Percentiles rank a stretch among this genome's conserved stretches.
Evolutionary conservation across 306 rosid species (phyloP).

Genomic region (Amphicarpaea edgeworthii): DNA sequence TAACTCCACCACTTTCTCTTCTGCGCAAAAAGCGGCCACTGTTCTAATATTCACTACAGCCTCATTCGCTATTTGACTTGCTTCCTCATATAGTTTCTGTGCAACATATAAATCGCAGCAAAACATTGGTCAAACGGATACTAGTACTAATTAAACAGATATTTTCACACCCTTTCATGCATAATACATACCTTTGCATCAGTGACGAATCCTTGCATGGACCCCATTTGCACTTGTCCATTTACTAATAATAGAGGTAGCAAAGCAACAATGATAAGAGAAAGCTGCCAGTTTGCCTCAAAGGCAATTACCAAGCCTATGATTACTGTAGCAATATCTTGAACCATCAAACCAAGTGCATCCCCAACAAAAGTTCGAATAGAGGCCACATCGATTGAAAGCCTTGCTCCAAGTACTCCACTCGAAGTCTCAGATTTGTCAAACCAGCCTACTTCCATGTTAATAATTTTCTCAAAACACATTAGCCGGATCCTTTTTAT

Average conservation of each 20-base stretch:
- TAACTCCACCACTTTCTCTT: no score
- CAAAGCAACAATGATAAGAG: conserved; percentile 65
- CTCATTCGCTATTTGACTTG: no score
- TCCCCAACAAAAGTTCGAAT: conserved; percentile 22
- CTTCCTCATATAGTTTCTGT: no score
- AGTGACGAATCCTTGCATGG: conserved; percentile 68
- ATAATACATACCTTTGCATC: conserved; percentile 77
- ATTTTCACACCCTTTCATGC: no score
- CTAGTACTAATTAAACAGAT: no score
- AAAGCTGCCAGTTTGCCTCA: conserved; percentile 72
- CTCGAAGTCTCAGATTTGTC: conserved; percentile 55
- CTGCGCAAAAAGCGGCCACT: no score
- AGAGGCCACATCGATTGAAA: neutral
- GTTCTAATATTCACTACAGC: no score
- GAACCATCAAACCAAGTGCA: conserved; percentile 10
- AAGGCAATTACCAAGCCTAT: conserved; percentile 70
- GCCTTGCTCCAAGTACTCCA: conserved; percentile 21
- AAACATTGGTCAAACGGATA: no score
- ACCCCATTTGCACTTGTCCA: conserved; percentile 62
- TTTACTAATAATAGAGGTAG: conserved; percentile 63
- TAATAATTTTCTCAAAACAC: conserved; percentile 72
- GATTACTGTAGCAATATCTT: conserved; percentile 47
- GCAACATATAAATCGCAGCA: no score
- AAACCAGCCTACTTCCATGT: conserved; percentile 85
- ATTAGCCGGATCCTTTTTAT: conserved; percentile 62